Evolutionary conservation across 345 rosid species (phyloP).

Genomic region (Nephelium lappaceum): DNA sequence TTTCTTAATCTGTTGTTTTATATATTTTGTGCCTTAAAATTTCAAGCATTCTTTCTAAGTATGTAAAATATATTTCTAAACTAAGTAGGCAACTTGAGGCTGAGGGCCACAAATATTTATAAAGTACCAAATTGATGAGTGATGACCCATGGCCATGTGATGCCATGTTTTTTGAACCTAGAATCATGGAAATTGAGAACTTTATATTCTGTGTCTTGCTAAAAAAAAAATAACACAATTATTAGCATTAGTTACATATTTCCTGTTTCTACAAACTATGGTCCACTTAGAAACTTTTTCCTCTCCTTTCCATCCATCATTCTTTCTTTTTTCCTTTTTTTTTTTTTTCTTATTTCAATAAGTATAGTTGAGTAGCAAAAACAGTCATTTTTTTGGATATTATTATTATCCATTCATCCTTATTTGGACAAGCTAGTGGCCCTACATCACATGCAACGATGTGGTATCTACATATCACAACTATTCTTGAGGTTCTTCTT

Average conservation of each 20-base stretch:
- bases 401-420: background rate
- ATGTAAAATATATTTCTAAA: too few species aligned
- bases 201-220: conserved; percentile 10
- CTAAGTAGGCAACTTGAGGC: background rate
- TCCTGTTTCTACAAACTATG: background rate
- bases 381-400: background rate
- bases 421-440: background rate
- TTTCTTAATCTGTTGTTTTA: too few species aligned
- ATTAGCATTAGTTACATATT: background rate
- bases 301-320: too few species aligned
- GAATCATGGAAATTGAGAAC: background rate
- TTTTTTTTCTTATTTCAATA: background rate
- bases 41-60: background rate
- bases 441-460: background rate
- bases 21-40: background rate
- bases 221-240: background rate
- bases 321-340: background rate
- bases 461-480: background rate
- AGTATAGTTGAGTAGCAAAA: background rate
- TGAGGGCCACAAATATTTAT: background rate
- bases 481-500: too few species aligned
- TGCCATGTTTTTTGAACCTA: conserved; percentile 7
- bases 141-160: conserved; percentile 3
- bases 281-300: background rate
- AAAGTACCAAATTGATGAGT: background rate